Base-by-base conservation (phyloP, 225 moss, liverwort and hornwort genomes). In the Lunularia cruciata region DNA sequence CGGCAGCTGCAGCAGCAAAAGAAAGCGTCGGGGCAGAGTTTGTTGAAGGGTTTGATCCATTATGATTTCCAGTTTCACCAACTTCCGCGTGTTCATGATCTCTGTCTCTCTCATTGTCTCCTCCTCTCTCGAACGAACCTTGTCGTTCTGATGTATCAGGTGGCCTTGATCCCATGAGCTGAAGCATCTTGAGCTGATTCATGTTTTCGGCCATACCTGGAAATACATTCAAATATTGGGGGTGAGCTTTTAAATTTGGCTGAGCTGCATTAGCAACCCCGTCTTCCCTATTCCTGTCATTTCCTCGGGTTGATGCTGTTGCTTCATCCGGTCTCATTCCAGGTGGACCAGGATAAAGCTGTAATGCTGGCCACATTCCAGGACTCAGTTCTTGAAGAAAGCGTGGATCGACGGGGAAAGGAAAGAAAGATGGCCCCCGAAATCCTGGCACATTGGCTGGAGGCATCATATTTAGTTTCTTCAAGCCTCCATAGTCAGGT, bases 301-400 rank as follows among this genome's bases (percentile, higher is more conserved):
- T 60, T 14, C 71, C 79, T 70, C 77, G 67, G 47, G 42, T 36
- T 43, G 67, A 60, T 0, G 59, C 37, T 45, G 25, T 45, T 34
- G 73, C 60, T 3, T 84, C 83, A 36, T 84, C 83, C 2, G 72
- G 60, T 35, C 78, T 73, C 71, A 74, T 60, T 3, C 67, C 61
- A 36, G 73, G 42, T 16, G 76, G 33, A 7, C 69, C 68, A n/a
- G n/a, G n/a, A 68, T 67, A 76, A 13, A 73, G 5, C 15, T 73
- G 79, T 31, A 83, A 5, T n/a, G n/a, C n/a, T 8, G 79, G 80
- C 79, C 79, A 83, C 47, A 84, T 75, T n/a, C n/a, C n/a, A 5
- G 79, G 80, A 76, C 79, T 79, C 47, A 84, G 72, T 28, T 82
- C 82, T 20, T 80, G 76, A 30, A 84, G 63, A 35, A 80, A 32